Conservation (phyloP, 2,329 filamentous ascomycete genomes). For the Clarireedia sp. region DNA sequence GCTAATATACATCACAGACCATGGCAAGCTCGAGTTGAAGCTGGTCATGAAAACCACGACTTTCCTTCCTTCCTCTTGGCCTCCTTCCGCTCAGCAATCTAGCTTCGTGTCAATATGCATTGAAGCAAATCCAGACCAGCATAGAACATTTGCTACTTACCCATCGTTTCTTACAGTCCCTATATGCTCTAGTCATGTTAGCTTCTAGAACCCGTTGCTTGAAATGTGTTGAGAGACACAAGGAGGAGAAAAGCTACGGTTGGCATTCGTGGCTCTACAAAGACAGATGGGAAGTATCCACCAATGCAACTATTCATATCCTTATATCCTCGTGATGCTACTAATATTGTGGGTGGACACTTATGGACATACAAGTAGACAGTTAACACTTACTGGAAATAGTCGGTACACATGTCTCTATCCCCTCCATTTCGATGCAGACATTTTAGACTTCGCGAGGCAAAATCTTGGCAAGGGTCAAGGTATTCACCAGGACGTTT, state of each 20-base stretch:
- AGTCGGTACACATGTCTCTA: slow-evolving; percentile 83
- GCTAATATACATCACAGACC: not conserved
- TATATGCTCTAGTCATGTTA: slow-evolving; percentile 63
- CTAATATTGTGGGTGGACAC: not conserved
- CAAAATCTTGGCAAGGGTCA: slow-evolving; percentile 92
- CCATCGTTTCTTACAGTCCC: slow-evolving; percentile 93
- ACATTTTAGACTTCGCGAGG: slow-evolving; percentile 76
- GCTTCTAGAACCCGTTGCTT: not conserved
- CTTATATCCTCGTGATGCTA: not conserved
- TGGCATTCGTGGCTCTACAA: not conserved
- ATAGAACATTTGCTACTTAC: slow-evolving; percentile 42
- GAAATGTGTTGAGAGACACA: not conserved
- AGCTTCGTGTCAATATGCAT: not conserved
- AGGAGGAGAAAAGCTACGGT: not conserved
- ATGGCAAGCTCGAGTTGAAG: not conserved
- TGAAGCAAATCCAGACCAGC: not conserved
- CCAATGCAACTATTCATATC: not conserved
- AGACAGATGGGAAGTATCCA: not conserved
- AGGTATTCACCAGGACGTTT: slow-evolving; percentile 86
- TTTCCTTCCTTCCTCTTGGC: slow-evolving; percentile 33
- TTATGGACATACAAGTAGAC: too few relatives aligned
- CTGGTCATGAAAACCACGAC: slow-evolving; percentile 23
- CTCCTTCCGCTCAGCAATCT: slow-evolving; percentile 40
- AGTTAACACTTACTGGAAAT: slow-evolving; percentile 68
- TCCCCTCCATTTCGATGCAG: slow-evolving; percentile 83